Percentiles rank a stretch among this genome's conserved stretches.
phyloP scores from a whole-genome alignment of 352 stramenopile species.

The Pythium phragmitis region DNA sequence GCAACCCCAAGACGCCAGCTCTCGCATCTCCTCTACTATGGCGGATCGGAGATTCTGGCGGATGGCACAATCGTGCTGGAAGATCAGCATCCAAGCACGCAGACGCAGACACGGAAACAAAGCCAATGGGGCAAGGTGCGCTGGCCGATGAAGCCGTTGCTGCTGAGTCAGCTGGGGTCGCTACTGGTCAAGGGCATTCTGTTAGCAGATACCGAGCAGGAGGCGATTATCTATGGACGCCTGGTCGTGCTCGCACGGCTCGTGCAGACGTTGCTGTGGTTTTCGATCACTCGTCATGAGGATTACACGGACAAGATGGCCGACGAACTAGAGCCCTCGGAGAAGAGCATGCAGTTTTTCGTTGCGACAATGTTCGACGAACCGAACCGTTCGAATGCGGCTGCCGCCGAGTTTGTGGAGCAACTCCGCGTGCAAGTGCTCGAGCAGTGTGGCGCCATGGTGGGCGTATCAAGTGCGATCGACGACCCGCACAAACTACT shows the following conservation, averaged over 20 bases:
- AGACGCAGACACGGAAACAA: conserved; percentile 86
- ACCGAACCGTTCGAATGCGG: conserved; percentile 15
- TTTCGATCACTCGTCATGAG: conserved; percentile 54
- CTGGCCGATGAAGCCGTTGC: conserved; percentile 69
- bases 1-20: conserved; percentile 43
- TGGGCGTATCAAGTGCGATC: neutral
- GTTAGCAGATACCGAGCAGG: conserved; percentile 48
- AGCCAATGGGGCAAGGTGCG: conserved; percentile 83
- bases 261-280: conserved; percentile 81
- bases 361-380: conserved; percentile 43
- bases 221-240: conserved; percentile 60
- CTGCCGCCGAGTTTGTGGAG: conserved; percentile 16
- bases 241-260: conserved; percentile 68
- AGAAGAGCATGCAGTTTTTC: conserved; percentile 59
- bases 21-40: conserved; percentile 65
- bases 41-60: conserved; percentile 62
- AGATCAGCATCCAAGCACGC: conserved; percentile 74
- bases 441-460: conserved; percentile 18
- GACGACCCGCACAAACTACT: conserved; percentile 49
- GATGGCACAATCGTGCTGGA: conserved; percentile 73
- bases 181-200: conserved; percentile 73
- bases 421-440: conserved; percentile 22
- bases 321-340: conserved; percentile 46
- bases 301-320: conserved; percentile 65
- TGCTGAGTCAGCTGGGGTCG: conserved; percentile 72